Evolutionary conservation across 495 filamentous ascomycete genomes (phyloP), one percentile per base, ranked within the genome.

Genomic region (Podospora appendiculata): DNA sequence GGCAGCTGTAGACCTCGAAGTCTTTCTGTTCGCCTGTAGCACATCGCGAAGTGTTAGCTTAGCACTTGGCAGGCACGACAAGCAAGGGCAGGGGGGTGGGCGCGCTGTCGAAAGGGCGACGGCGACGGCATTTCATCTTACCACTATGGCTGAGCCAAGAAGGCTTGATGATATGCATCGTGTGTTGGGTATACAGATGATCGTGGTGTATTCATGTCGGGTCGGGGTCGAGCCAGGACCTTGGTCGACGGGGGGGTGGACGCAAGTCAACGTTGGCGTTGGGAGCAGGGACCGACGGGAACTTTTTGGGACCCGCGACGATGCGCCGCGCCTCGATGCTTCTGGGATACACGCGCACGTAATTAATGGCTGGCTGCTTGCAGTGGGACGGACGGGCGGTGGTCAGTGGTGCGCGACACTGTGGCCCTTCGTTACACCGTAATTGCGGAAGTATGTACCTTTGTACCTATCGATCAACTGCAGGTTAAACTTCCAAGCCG

Each of bases 1-100:
- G 89, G 69, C 92, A 95, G 63, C 88, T 94, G 71, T 96, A 99
- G 54, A 96, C 90, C 70, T 97, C 94, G 68, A 93, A 93, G 61
- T 95, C 90, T 60, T 95, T 95, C 67, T 92, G 87, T 73, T 97
- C 92, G 58, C 90, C 91, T 88, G 63, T 53, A 52, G 34, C 35
- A 45, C 40, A 49, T 36, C 55, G 64, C n/a, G 55, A 57, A 57
- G 12, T 32, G 19, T 8, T 17, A 50, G 13, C 19, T 32, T 17
- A 12, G 46, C 17, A 45, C 18, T 41, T 17, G n/a, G 4, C 11
- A 8, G 8, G 18, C 1, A 9, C 43, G 43, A 33, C 10, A 10
- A 4, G 4, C 6, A 12, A 9, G 17, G 42, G 8, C 12, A 8
- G 4, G 41, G 39, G 10, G 17, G 32, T 18, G 43, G 1, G 8